Base-by-base conservation (phyloP, 305 asterid genomes). In the Ajuga reptans region DNA sequence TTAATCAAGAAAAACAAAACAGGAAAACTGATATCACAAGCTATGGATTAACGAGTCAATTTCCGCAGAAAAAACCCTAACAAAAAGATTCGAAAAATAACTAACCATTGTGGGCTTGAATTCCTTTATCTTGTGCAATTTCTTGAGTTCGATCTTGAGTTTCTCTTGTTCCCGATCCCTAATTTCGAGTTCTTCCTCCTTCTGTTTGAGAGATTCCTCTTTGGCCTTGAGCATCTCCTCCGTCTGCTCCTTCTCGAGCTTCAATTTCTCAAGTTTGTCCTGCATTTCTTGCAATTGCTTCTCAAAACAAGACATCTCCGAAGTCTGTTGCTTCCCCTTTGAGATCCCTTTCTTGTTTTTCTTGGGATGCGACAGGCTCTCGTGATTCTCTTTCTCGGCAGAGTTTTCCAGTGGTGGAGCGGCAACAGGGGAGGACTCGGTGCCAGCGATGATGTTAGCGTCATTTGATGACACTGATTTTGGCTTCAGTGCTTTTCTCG, bases 121-220 rank as follows among this genome's bases (percentile, higher is more conserved):
- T 64, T 92, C 98, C 84, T 92, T 92, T 72, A 83, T 75, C 69
- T 89, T 92, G 90, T 89, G 98, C 89, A 92, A 71, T 65, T 86
- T 92, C 79, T 88, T 92, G 79, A 92, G 80, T 54, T 89, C 96
- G 17, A 42, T 17, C 57, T 84, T 90, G 52, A 91, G 85, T 71
- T 91, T 86, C 72, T 89, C 92, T 15, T 86, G 88, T 17, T 83
- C 82, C 7, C 68, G 60, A 18, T 83, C 85, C 55, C 64, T 77
- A 3, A 53, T 76, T 33, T 80, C 68, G 31, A 83, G 74, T 62
- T 83, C 85, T 18, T 86, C 89, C 64, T 84, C 87, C 68, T 82
- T 84, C 73, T 72, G 72, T 64, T n/a, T n/a, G n/a, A n/a, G n/a
- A n/a, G n/a, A n/a, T n/a, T n/a, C n/a, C 17, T 89, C 95, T 50